These are phyloP conservation scores for Myxozyma geophila DNA, from an alignment of 805 yeast genomes.

Conservation along the genomic window DNA sequence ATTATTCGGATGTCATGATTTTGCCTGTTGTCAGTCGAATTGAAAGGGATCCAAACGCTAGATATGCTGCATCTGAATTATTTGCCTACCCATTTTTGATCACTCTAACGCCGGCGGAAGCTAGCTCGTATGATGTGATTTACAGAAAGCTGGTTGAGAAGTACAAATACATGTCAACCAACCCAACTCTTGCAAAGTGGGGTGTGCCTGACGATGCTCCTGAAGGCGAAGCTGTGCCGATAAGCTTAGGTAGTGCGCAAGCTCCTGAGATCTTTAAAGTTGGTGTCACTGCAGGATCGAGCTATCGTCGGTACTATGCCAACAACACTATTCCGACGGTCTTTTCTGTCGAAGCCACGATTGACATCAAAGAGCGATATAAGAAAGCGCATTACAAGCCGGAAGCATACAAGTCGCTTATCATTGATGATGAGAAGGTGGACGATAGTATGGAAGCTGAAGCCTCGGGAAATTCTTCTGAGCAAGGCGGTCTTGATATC, in stretches of 20 bases:
- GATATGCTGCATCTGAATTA: constrained; percentile 43
- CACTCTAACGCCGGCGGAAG: constrained; percentile 57
- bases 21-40: constrained; percentile 27
- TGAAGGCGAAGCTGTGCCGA: not conserved
- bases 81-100: constrained; percentile 83
- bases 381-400: constrained; percentile 2
- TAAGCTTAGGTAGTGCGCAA: constrained; percentile 11
- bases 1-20: constrained; percentile 42
- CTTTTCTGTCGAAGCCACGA: constrained; percentile 4
- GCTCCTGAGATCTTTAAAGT: constrained; percentile 26
- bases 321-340: constrained; percentile 14
- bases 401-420: constrained; percentile 6
- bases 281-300: not conserved
- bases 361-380: constrained; percentile 22
- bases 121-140: constrained; percentile 60
- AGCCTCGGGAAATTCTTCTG: not conserved
- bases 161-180: constrained; percentile 33
- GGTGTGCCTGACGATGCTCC: constrained; percentile 14
- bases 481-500: not conserved
- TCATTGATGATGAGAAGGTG: constrained; percentile 9
- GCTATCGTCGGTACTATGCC: constrained; percentile 5
- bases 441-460: constrained; percentile 5
- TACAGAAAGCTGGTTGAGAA: constrained; percentile 55
- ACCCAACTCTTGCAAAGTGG: constrained; percentile 19
- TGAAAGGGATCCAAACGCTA: constrained; percentile 40